Evolutionary conservation across 2,329 filamentous ascomycete genomes (phyloP).

Genomic region (Metarhizium humberi): DNA sequence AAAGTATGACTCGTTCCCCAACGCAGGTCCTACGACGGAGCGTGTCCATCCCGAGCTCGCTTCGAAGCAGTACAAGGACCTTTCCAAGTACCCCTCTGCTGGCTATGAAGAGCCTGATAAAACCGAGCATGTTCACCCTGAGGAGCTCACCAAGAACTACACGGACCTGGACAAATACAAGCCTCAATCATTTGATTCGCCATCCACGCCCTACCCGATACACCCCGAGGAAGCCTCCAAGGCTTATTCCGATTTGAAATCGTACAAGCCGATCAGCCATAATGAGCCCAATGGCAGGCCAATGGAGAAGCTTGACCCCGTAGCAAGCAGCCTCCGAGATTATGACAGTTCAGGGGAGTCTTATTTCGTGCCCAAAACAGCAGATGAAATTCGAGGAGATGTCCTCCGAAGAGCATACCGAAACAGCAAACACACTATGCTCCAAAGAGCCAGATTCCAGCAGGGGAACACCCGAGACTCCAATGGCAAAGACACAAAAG

Average conservation of each 20-base stretch:
- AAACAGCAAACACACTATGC: constrained; percentile 9
- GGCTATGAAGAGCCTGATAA: constrained; percentile 19
- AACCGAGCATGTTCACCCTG: constrained; percentile 22
- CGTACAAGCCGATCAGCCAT: constrained; percentile 27
- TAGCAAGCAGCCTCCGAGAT: constrained; percentile 25
- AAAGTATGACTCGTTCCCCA: constrained; percentile 21
- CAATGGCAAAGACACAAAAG: constrained; percentile 5
- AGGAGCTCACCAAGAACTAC: constrained; percentile 29
- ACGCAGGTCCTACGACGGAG: constrained; percentile 13
- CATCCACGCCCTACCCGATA: constrained; percentile 15
- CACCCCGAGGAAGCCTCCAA: constrained; percentile 27
- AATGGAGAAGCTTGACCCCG: constrained; percentile 19
- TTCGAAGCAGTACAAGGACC: constrained; percentile 25
- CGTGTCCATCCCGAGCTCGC: constrained; percentile 19
- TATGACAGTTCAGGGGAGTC: constrained; percentile 20
- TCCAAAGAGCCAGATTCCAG: constrained; percentile 10
- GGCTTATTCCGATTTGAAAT: constrained; percentile 30
- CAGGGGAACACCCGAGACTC: constrained; percentile 6
- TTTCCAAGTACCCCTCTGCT: constrained; percentile 20
- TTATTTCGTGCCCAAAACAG: constrained; percentile 16
- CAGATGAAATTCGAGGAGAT: constrained; percentile 21
- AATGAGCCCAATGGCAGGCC: constrained; percentile 25
- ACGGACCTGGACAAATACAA: constrained; percentile 32
- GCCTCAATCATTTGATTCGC: constrained; percentile 18
- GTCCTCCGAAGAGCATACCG: constrained; percentile 19